Conservation (phyloP, 495 filamentous ascomycete species). For the Daldinia vernicosa region DNA sequence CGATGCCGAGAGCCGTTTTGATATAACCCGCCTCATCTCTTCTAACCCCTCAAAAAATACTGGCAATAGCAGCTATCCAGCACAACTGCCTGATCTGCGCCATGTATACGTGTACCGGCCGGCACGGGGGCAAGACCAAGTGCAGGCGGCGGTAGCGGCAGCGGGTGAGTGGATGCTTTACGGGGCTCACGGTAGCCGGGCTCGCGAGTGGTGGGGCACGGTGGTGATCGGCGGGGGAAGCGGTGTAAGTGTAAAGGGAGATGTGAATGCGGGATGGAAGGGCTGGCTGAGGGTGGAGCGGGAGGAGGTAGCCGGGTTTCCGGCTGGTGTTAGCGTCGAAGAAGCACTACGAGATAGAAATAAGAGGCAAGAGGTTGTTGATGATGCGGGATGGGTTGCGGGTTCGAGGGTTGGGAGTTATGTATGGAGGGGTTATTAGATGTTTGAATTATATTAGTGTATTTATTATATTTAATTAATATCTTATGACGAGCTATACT, state of each 20-base stretch:
- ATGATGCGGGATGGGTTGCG: conserved; percentile 48
- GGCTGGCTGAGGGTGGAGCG: conserved; percentile 60
- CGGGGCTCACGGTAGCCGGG: conserved; percentile 53
- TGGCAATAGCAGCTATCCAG: conserved; percentile 32
- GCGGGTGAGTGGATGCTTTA: conserved; percentile 61
- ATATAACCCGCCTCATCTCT: conserved; percentile 62
- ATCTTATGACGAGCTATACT: background rate
- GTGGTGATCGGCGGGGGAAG: conserved; percentile 54
- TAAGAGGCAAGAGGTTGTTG: conserved; percentile 54
- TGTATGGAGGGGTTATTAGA: conserved; percentile 37
- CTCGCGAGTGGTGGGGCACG: conserved; percentile 60
- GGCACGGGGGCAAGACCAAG: conserved; percentile 31
- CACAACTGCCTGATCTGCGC: conserved; percentile 41
- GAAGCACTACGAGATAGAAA: conserved; percentile 64
- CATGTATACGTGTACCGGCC: conserved; percentile 57
- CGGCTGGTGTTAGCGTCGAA: conserved; percentile 60
- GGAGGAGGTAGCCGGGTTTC: conserved; percentile 58
- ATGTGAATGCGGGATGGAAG: conserved; percentile 55
- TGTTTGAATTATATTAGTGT: background rate
- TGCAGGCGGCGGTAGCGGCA: conserved; percentile 41
- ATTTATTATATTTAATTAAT: too few relatives aligned
- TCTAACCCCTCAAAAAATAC: background rate
- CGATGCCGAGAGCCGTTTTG: conserved; percentile 75
- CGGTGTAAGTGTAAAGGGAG: conserved; percentile 29
- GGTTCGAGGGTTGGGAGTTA: conserved; percentile 41